phyloP scores from a whole-genome alignment of 2,329 filamentous ascomycete genomes.

The Calonectria pteridis region DNA sequence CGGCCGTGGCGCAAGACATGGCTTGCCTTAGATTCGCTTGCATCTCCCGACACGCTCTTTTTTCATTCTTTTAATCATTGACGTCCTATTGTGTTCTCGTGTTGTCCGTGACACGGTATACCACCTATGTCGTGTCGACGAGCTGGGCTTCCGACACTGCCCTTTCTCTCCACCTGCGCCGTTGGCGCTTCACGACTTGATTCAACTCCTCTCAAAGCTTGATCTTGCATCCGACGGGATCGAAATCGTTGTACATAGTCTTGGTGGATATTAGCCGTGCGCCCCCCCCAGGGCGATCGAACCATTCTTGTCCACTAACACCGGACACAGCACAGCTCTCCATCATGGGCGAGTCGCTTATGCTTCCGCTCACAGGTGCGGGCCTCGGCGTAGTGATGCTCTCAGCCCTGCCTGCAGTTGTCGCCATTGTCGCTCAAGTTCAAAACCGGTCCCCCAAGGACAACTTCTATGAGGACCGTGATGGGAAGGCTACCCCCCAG shows the following conservation, averaged over 20 bases:
- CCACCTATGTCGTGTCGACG: background rate
- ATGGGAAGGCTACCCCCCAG: conserved; percentile 76
- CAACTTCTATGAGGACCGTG: conserved; percentile 74
- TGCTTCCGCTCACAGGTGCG: conserved; percentile 47
- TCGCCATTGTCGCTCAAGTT: conserved; percentile 50
- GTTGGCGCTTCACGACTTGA: too few species aligned
- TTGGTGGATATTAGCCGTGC: background rate
- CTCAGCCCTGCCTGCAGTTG: conserved; percentile 53
- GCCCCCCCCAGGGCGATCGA: background rate
- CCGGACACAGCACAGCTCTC: background rate
- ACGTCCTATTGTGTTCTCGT: background rate
- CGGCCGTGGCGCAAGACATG: background rate
- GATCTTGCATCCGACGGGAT: background rate
- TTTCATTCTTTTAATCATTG: background rate
- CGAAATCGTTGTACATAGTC: too few species aligned
- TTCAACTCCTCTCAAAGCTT: background rate
- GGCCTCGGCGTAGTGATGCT: conserved; percentile 52
- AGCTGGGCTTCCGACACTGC: background rate
- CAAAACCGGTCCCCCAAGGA: conserved; percentile 54
- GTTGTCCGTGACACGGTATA: background rate
- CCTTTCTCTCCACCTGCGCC: background rate
- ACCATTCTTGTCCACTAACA: background rate
- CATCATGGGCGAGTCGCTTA: conserved; percentile 34
- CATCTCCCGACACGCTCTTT: background rate
- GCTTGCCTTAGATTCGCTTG: background rate